Evolutionary conservation across 192 early-diverging fungal genomes (phyloP).

Genomic region (Rhizophagus clarus): DNA sequence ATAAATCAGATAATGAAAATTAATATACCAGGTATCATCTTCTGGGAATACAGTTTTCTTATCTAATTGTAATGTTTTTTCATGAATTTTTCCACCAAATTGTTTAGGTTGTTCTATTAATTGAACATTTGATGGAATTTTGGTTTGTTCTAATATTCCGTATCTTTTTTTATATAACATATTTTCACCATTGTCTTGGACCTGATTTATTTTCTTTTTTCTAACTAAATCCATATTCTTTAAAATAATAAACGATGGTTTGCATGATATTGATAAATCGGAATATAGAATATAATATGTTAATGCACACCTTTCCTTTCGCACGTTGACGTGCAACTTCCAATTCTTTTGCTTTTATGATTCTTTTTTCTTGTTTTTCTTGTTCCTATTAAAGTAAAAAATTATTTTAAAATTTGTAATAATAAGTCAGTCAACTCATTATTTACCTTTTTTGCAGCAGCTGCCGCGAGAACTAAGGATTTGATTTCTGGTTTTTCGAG

Average conservation of each 20-base stretch:
- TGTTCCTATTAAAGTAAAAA: neutral
- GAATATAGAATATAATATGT: neutral
- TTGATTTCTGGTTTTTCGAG: conserved; percentile 4
- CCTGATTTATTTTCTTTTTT: neutral
- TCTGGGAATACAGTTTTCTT: neutral
- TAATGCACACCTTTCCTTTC: neutral
- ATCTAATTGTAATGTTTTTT: neutral
- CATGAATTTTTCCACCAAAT: neutral
- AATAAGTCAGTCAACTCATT: neutral
- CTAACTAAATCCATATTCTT: neutral
- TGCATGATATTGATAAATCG: neutral
- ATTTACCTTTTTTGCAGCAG: conserved; percentile 10
- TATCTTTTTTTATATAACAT: neutral
- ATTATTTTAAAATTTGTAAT: no score
- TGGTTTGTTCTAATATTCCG: neutral
- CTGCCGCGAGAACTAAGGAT: neutral
- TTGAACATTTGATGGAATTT: neutral
- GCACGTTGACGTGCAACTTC: neutral
- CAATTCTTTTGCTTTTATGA: neutral
- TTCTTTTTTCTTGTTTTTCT: conserved; percentile 14
- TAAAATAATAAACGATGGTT: neutral
- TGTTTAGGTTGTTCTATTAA: neutral
- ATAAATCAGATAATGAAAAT: neutral
- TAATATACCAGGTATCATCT: neutral
- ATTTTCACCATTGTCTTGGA: neutral